Percentiles rank a stretch among this genome's conserved stretches.
Evolutionary conservation across 345 rosid genomes (phyloP).

Genomic region (Populus simonii): DNA sequence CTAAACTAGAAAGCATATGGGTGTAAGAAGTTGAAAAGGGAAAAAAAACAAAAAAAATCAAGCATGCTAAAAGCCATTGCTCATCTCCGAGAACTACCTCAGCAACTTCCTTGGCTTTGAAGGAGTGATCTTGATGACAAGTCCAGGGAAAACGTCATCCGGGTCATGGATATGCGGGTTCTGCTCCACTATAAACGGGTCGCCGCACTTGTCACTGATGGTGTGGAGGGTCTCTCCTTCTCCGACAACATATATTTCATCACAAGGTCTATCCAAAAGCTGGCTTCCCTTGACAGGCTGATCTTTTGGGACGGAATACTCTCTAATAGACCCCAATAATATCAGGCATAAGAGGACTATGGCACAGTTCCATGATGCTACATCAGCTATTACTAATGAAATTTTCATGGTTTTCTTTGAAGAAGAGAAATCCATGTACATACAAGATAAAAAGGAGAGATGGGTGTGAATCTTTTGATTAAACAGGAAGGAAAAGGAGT

Average conservation of each 20-base stretch:
- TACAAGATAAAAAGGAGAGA: neutral
- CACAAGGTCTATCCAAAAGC: constrained; percentile 47
- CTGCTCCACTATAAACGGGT: constrained; percentile 70
- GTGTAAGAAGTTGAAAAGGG: neutral
- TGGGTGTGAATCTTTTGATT: constrained; percentile 2
- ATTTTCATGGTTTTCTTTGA: constrained; percentile 24
- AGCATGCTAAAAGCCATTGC: neutral
- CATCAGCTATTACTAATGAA: constrained; percentile 34
- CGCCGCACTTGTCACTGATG: constrained; percentile 74
- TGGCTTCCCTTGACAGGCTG: constrained; percentile 43
- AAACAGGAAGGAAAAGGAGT: neutral
- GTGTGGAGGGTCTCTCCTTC: constrained; percentile 80
- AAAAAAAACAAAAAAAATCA: neutral
- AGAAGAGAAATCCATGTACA: constrained; percentile 13
- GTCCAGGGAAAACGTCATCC: constrained; percentile 79
- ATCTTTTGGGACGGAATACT: constrained; percentile 25
- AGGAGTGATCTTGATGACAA: constrained; percentile 68
- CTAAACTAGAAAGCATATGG: neutral
- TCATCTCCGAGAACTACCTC: constrained; percentile 17
- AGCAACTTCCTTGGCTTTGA: constrained; percentile 20
- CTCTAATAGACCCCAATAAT: constrained; percentile 47
- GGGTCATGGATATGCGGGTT: constrained; percentile 86
- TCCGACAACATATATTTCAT: constrained; percentile 69
- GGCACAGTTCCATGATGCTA: constrained; percentile 67
- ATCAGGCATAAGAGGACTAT: constrained; percentile 44